Evolutionary conservation across 305 asterid genomes (phyloP).

Genomic region (Fraxinus baroniana): DNA sequence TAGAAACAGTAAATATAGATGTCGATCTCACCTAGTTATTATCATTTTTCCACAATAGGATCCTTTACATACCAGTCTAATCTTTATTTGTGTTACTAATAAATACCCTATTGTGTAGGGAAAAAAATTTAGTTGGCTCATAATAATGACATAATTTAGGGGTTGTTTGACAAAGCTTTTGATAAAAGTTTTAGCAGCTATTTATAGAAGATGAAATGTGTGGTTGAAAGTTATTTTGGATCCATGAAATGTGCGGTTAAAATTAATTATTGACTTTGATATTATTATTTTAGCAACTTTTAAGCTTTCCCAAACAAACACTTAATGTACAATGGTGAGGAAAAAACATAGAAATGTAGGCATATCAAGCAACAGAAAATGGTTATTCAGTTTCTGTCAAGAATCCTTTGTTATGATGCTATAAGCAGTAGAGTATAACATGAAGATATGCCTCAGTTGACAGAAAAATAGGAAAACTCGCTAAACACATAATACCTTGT

Average conservation of each 20-base stretch:
- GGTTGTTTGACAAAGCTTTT: neutral
- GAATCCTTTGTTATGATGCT: neutral
- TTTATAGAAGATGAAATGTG: neutral
- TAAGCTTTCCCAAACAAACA: neutral
- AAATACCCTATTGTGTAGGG: neutral
- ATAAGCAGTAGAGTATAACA: neutral
- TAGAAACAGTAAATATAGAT: neutral
- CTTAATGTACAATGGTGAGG: neutral
- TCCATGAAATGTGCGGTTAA: neutral
- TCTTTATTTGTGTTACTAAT: neutral
- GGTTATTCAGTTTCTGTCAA: neutral
- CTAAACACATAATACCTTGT: constrained; percentile 57
- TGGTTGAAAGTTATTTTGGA: neutral
- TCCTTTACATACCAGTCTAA: neutral
- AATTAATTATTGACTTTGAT: neutral
- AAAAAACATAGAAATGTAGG: neutral
- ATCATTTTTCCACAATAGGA: neutral
- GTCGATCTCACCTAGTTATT: neutral
- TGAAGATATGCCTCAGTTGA: neutral
- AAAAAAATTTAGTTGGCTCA: neutral
- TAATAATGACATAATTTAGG: neutral
- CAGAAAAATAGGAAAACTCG: neutral
- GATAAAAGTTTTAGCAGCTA: neutral
- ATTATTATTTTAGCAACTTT: neutral
- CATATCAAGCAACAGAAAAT: neutral